Conservation (phyloP, 805 yeast species). For the Candida pini region DNA sequence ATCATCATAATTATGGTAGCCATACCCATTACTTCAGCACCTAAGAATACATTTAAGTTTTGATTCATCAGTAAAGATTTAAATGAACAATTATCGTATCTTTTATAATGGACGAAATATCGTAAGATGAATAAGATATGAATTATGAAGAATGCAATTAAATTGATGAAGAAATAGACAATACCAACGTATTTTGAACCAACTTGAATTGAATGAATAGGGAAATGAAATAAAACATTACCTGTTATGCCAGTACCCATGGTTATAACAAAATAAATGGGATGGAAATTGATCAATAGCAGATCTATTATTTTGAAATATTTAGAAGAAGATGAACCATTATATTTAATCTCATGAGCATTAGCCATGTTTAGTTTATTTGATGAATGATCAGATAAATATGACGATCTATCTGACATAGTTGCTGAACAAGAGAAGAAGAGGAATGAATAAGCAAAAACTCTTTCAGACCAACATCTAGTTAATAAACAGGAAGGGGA, state of each 20-base stretch:
- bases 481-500: no score
- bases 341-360: no score
- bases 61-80: constrained; percentile 33
- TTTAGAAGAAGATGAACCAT: no score
- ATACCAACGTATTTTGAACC: constrained; percentile 40
- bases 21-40: constrained; percentile 78
- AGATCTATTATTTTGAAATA: constrained; percentile 5
- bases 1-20: constrained; percentile 59
- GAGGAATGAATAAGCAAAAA: no score
- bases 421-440: no score
- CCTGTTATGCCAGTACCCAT: constrained; percentile 85
- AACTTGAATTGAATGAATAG: constrained; percentile 42
- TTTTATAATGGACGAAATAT: constrained; percentile 32
- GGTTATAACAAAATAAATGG: constrained; percentile 63
- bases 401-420: no score
- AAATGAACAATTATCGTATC: constrained; percentile 18
- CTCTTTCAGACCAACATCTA: no score
- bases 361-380: no score
- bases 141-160: constrained; percentile 40
- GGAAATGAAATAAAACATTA: constrained; percentile 55
- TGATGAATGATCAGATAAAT: no score
- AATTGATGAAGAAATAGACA: constrained; percentile 57
- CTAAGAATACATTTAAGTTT: constrained; percentile 56
- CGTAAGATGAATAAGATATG: constrained; percentile 35
- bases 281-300: constrained; percentile 32